Conservation (phyloP, 139 green algal genomes). For the Chlorokybus atmophyticus region DNA sequence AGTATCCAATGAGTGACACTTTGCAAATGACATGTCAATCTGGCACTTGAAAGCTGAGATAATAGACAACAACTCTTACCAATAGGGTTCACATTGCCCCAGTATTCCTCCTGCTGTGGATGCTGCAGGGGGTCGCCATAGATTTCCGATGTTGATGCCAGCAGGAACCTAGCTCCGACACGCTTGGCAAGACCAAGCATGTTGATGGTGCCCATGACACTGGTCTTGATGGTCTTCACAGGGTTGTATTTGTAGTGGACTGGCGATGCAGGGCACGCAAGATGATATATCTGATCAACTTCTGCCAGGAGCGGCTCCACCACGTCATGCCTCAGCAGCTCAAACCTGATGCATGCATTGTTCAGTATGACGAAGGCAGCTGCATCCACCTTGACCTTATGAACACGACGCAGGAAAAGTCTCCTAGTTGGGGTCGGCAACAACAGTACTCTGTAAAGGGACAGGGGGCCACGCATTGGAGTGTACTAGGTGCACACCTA, state of each 20-base stretch:
- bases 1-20: not conserved
- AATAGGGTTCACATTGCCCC: slow-evolving; percentile 98
- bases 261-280: slow-evolving; percentile 92
- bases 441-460: no score
- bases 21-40: not conserved
- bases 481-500: no score
- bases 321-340: slow-evolving; percentile 94
- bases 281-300: slow-evolving; percentile 95
- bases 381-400: no score
- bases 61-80: slow-evolving; percentile 22
- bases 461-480: no score
- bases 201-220: slow-evolving; percentile 95
- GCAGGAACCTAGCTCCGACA: slow-evolving; percentile 67
- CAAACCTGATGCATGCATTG: no score
- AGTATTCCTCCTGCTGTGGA: slow-evolving; percentile 95
- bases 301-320: slow-evolving; percentile 87
- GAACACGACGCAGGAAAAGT: no score
- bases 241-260: slow-evolving; percentile 99
- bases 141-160: slow-evolving; percentile 89
- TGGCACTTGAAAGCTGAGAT: not conserved
- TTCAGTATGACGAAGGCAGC: no score
- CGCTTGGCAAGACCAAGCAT: slow-evolving; percentile 98
- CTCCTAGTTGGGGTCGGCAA: no score
- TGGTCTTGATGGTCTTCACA: slow-evolving; percentile 98
- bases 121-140: slow-evolving; percentile 97